Base-by-base conservation (phyloP, 176 grass and related monocot species). In the Ananas comosus region DNA sequence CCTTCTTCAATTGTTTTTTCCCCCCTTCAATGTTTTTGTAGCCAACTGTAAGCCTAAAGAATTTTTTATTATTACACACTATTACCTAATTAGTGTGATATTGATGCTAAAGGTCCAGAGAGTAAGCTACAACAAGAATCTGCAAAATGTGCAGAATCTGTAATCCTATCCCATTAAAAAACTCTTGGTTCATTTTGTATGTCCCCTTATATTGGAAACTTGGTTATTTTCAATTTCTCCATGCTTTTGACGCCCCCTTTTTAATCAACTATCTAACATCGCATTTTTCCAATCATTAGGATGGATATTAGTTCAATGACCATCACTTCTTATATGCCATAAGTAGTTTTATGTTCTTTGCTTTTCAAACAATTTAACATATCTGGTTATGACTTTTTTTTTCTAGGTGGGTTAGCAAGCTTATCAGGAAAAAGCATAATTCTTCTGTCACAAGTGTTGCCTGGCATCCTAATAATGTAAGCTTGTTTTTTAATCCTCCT, bases 391-490 rank as follows among this genome's bases (percentile, higher is more conserved):
- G 29, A 48, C 53, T 51, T 71, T 11, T 71, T 64, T 77, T 13
- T 48, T 50, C 48, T 82, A 99, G 94, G 94, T 99, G 94, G 94
- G 88, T 93, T 70, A 99, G 94, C 76, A 99, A 99, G 71, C 79
- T 93, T 78, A 90, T 99, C 54, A 85, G 94, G 77, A 99, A 93
- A 83, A 99, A 74, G 50, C 94, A 99, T 80, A 85, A 90, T 81
- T 99, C 94, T 73, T 93, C 94, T 80, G 89, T 99, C 56, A 99
- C 89, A 72, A 84, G 74, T 86, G 51, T 99, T 13, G 86, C 94
- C 1, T 99, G 94, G 94, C 94, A 99, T 93, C 94, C 94, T 76
- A 89, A 99, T 70, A 99, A 99, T 82, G 94, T 99, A 76, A 78
- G 89, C 63, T 24, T 74, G 12, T 1, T 83, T 65, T 47, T 66